Evolutionary conservation across 306 rosid species (phyloP), one percentile per base, ranked within the genome.

Genomic region (Gynostemma pentaphyllum): DNA sequence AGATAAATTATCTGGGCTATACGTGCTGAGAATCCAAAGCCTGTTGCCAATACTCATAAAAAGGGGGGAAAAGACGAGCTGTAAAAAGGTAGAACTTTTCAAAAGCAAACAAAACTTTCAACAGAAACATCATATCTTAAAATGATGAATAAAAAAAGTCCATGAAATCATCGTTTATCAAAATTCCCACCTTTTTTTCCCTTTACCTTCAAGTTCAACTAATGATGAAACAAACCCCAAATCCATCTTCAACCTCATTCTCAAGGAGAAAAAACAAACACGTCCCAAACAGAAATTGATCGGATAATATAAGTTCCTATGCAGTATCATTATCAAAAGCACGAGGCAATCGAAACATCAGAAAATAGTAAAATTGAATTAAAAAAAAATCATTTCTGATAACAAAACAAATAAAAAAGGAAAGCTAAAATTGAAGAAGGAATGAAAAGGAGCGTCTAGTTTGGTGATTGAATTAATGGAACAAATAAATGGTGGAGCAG

Each of bases 41-140:
- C 44, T 45, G 68, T 64, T 27, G 46, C 55, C 42, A 46, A 16
- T 64, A 27, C 54, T 46, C 44, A 46, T 19, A 56, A 56, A 63
- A 45, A 46, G 11, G 13, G 19, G n/a, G 26, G 21, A 45, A 29
- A 32, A 30, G 45, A 61, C 28, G 54, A 45, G 42, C 21, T 41
- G 41, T 45, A 64, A 64, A 64, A 64, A 32, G 46, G 69, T 44
- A 15, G 41, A 45, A 64, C 69, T 64, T 64, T 64, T 46, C 19
- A 36, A 64, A 64, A 64, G 69, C 57, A 45, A 28, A 45, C 69
- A 46, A 64, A 64, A 64, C 69, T 64, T 64, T 64, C 69, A 64
- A 44, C 55, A 30, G 55, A 44, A 45, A 64, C 54, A 64, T 64
- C 55, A 64, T 64, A 64, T 45, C 41, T 19, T 22, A 46, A 64